Evolutionary conservation across 257 asterid genomes (phyloP).

Genomic region (Gentiana dahurica): DNA sequence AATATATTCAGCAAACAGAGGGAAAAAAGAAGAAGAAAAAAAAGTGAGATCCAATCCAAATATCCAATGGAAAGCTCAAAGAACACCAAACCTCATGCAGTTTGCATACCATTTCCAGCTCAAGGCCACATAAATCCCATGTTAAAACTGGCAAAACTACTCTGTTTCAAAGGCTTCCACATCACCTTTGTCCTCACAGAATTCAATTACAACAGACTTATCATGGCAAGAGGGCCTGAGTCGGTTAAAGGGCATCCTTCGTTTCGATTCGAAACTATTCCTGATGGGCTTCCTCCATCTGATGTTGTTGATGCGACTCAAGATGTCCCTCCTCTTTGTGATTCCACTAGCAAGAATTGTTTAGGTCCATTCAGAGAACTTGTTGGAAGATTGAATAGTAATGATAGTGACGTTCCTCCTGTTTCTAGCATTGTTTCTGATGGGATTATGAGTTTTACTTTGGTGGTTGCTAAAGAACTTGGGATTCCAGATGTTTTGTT

Average conservation of each 20-base stretch:
- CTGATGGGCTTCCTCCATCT: constrained; percentile 9
- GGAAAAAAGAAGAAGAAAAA: too few relatives aligned
- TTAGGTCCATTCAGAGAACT: constrained; percentile 5
- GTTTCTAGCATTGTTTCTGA: constrained; percentile 9
- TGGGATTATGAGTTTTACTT: constrained; percentile 1
- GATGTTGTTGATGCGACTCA: constrained; percentile 6
- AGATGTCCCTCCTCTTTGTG: constrained; percentile 2
- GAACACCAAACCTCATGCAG: constrained; percentile 15
- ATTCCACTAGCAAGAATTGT: constrained; percentile 1
- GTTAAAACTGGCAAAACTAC: constrained; percentile 13
- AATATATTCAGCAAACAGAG: too few relatives aligned
- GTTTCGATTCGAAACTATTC: constrained; percentile 6
- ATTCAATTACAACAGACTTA: constrained; percentile 12
- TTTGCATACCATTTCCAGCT: constrained; percentile 18
- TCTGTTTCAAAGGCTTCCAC: constrained; percentile 13
- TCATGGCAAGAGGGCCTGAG: background rate
- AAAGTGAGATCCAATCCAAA: too few relatives aligned
- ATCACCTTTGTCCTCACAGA: constrained; percentile 20
- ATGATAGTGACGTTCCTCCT: constrained; percentile 2
- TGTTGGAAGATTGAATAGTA: background rate
- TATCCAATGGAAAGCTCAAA: background rate
- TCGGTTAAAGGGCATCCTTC: background rate
- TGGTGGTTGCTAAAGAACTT: constrained; percentile 1
- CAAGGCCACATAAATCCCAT: constrained; percentile 17
- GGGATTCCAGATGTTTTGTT: constrained; percentile 4